Base-by-base conservation (phyloP, 306 rosid species). In the Lupinus albus region DNA sequence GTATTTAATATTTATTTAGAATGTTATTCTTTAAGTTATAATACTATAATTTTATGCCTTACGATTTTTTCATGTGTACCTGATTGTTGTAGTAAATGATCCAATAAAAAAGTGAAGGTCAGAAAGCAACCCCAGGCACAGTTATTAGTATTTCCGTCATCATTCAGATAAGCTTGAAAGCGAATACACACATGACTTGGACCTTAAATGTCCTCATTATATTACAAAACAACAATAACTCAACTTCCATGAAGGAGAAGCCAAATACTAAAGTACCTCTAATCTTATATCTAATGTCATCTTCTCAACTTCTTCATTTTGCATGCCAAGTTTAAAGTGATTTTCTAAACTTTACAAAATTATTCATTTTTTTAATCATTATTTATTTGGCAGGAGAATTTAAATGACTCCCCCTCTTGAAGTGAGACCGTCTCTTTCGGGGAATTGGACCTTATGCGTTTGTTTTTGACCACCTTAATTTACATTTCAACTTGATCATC, bases 111-210 rank as follows among this genome's bases (percentile, higher is more conserved):
- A 33, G 8, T 5, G 48, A 54, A 13, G 61, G 20, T 18, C 18
- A 10, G 38, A 33, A 33, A 33, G 38, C 38, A 33, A 33, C 38
- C 38, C 36, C 38, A 33, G 8, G 8, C 38, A 1, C 38, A 33
- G 38, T 5, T 7, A 33, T 33, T 5, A 8, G 0, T 33, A 33
- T 60, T 51, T 59, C 53, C 79, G 55, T 45, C 77, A 53, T 70
- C 41, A 53, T 70, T 33, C 55, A 28, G 71, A 77, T 62, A 64
- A 73, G 61, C 74, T 38, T 70, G 79, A 82, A 82, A 78, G 53
- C 44, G 58, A 78, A 44, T 63, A 0, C 51, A 45, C 12, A 36
- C 0, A 44, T 32, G 61, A 74, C 49, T 68, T 39, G 59, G 68
- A 71, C 78, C 48, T 56, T 42, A 70, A 44, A 15, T 2, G 17